Percentiles rank a stretch among this genome's conserved stretches.
phyloP scores from a whole-genome alignment of 345 rosid species.

The Anacardium occidentale region DNA sequence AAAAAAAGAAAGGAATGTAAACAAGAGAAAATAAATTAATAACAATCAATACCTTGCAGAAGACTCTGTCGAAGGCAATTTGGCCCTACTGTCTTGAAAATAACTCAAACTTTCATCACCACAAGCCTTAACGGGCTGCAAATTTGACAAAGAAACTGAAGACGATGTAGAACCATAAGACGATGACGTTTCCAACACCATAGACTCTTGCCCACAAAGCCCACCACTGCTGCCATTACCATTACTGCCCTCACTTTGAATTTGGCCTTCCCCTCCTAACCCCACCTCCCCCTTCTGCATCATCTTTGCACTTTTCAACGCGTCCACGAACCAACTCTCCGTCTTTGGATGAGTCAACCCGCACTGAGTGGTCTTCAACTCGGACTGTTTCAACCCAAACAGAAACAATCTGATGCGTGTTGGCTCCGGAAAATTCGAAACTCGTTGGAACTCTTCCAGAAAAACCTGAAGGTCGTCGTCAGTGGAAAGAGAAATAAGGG shows the following conservation, averaged over 20 bases:
- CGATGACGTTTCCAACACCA: constrained; percentile 65
- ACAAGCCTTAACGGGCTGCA: constrained; percentile 49
- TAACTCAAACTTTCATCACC: constrained; percentile 37
- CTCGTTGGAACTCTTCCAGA: constrained; percentile 40
- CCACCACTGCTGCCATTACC: constrained; percentile 6
- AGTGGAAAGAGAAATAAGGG: constrained; percentile 43
- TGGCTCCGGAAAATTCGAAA: constrained; percentile 20
- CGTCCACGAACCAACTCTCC: constrained; percentile 78
- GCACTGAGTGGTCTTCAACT: constrained; percentile 13
- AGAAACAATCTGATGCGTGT: constrained; percentile 44
- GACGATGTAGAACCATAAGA: constrained; percentile 83
- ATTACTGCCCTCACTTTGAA: constrained; percentile 15
- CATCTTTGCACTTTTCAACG: constrained; percentile 56
- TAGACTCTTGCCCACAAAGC: constrained; percentile 56
- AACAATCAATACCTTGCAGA: constrained; percentile 40
- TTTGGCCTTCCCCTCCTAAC: constrained; percentile 25
- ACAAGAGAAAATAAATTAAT: not conserved
- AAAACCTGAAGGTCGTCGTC: constrained; percentile 48
- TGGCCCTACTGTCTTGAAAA: constrained; percentile 31
- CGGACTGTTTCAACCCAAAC: constrained; percentile 17
- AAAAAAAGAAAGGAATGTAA: constrained; percentile 6
- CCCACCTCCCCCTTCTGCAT: constrained; percentile 37
- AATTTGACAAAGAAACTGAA: constrained; percentile 53
- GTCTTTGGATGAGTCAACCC: constrained; percentile 68
- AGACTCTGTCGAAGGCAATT: constrained; percentile 42